Evolutionary conservation across 2,329 filamentous ascomycete species (phyloP), one percentile per base, ranked within the genome.

Genomic region (Akanthomyces uredinophilus): DNA sequence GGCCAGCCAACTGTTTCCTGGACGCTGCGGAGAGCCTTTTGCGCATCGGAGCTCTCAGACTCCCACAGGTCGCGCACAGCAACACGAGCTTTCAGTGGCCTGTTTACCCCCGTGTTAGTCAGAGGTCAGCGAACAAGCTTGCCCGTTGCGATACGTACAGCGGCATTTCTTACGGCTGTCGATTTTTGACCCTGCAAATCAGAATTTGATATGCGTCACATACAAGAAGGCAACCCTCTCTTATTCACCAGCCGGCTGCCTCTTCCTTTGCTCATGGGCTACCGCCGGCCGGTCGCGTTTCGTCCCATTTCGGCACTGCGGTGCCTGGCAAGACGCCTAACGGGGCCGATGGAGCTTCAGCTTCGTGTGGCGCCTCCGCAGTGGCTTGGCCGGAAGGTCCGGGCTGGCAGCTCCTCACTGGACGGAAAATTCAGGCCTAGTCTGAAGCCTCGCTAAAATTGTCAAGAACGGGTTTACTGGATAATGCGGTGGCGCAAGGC

Each of bases 51-150:
- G 32, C 73, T 70, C 8, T 69, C 61, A 13, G 70, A 74, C 35
- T 72, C 69, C 78, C 78, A 81, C 57, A 71, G 66, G 65, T 81
- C 77, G 32, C 78, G 77, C 65, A 81, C 71, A 47, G 71, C 72
- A 64, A 79, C 63, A 60, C 75, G 75, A 49, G 76, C 71, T 65
- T 77, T 78, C 57, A 80, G 70, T 0, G 79, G 77, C 52, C 78
- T 81, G 50, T 20, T 20, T 11, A 6, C 20, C 4, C 13, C 2
- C 8, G 20, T 16, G 35, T 59, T 29, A 55, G 53, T 50, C 27
- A 8, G 24, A 2, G n/a, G 22, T 11, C n/a, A 20, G 22, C 43
- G n/a, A 11, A 5, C 8, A 10, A 22, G 22, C 24, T 35, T 35
- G 24, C 13, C 13, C 27, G 27, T 29, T 29, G 27, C 5, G 10